These are phyloP conservation scores for Rhizopogon parksii DNA, from an alignment of 1,284 basidiomycete species.

Conservation along the genomic window DNA sequence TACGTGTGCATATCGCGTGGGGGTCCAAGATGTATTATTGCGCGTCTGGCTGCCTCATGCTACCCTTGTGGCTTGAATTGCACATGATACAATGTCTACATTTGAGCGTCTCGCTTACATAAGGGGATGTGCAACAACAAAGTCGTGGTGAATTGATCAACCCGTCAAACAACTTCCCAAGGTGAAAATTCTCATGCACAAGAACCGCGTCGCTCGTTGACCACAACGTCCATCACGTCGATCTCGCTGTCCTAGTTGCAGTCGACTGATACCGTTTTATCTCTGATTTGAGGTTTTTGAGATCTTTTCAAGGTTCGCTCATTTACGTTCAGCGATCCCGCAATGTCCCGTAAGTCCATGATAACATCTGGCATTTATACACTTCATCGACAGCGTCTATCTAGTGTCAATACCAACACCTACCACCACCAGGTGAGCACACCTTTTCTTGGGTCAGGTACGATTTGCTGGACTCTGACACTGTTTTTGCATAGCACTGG, in stretches of 20 bases:
- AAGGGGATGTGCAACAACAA: constrained; percentile 8
- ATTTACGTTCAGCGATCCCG: not conserved
- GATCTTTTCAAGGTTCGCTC: not conserved
- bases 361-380: too few species aligned
- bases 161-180: not conserved
- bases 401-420: not conserved
- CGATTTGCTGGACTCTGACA: not conserved
- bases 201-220: constrained; percentile 6
- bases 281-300: not conserved
- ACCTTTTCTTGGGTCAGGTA: not conserved
- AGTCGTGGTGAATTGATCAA: not conserved
- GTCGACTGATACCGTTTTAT: not conserved
- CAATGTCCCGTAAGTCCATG: not conserved
- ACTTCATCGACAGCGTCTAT: not conserved
- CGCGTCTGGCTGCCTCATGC: not conserved
- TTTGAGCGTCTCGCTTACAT: constrained; percentile 11
- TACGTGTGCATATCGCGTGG: constrained; percentile 1
- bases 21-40: not conserved
- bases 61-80: constrained; percentile 2
- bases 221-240: constrained; percentile 7
- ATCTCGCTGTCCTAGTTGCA: not conserved
- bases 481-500: not conserved
- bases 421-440: constrained; percentile 7
- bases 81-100: not conserved
- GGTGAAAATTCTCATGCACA: constrained; percentile 15